A percentile compares a stretch with the other conserved stretches of the same genome.
phyloP scores from a whole-genome alignment of 78 protist genomes.

The Reticulomyxa filosa region DNA sequence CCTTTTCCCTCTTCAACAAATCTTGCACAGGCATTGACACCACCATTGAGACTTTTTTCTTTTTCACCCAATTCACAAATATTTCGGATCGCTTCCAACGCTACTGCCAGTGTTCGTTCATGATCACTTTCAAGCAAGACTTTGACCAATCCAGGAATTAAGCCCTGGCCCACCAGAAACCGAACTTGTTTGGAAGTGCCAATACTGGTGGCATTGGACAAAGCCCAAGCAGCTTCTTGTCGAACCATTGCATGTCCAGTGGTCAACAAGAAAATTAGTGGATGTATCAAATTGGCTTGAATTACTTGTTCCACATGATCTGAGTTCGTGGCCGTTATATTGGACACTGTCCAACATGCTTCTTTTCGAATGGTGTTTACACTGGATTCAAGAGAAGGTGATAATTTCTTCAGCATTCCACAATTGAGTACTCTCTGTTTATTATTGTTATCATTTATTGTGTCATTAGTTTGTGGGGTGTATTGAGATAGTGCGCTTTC shows the following conservation, averaged over 20 bases:
- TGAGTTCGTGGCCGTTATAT: conserved; percentile 84
- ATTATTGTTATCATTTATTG: too few relatives aligned
- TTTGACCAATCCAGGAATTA: conserved; percentile 55
- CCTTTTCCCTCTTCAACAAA: conserved; percentile 63
- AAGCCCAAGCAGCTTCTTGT: conserved; percentile 94
- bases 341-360: conserved; percentile 91
- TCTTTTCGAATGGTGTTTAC: conserved; percentile 70
- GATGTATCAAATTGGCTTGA: conserved; percentile 47
- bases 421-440: too few relatives aligned
- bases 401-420: too few relatives aligned
- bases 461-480: too few relatives aligned
- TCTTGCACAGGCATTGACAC: conserved; percentile 6
- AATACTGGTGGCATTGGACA: conserved; percentile 72
- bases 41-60: not conserved
- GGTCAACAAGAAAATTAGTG: conserved; percentile 33
- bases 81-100: conserved; percentile 68
- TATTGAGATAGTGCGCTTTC: too few relatives aligned
- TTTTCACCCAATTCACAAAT: conserved; percentile 44
- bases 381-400: too few relatives aligned
- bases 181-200: conserved; percentile 59
- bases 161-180: conserved; percentile 22
- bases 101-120: conserved; percentile 46
- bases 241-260: conserved; percentile 46
- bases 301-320: conserved; percentile 72
- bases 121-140: conserved; percentile 43